Evolutionary conservation across 768 basidiomycete genomes (phyloP), one percentile per base, ranked within the genome.

Genomic region (Suillus brevipes): DNA sequence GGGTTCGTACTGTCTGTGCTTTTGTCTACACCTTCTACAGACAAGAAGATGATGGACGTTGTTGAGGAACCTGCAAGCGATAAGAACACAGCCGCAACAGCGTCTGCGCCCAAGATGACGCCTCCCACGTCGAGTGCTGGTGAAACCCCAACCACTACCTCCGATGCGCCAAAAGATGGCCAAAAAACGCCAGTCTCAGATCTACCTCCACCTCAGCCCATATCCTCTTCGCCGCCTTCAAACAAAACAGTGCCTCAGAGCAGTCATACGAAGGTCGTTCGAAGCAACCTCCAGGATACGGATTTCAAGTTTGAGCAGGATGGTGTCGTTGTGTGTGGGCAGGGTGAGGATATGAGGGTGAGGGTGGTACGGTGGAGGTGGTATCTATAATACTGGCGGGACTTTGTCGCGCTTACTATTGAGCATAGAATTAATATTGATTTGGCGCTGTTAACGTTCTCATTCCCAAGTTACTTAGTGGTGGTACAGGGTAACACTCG

Each of bases 321-420:
- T 23, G 37, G 20, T 28, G 61, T 77, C 37, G 7, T 66, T 12
- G 42, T 77, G 60, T 67, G 64, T 47, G 56, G 62, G 9, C 25
- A 52, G 0, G 43, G 55, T 12, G 63, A 60, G 2, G 59, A 16
- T 8, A 6, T 77, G 38, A 58, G 62, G 40, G 62, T 77, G 57
- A 68, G 67, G 62, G 75, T 77, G 52, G 43, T 74, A 42, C 66
- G 74, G 47, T 75, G 74, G 74, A 62, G 71, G 34, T 75, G 74
- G 74, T 62, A 69, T 55, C 18, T 47, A 58, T 58, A 58, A 40
- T 38, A 58, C 57, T 40, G 40, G 8, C n/a, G 18, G 34, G 28
- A 18, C 14, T 31, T 37, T 23, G 13, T 23, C n/a, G 23, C 23
- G 25, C 18, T 58, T 58, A 58, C 20, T 55, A 55, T 55, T 52